phyloP scores from a whole-genome alignment of 768 basidiomycete genomes.

The Boletus bicolor region DNA sequence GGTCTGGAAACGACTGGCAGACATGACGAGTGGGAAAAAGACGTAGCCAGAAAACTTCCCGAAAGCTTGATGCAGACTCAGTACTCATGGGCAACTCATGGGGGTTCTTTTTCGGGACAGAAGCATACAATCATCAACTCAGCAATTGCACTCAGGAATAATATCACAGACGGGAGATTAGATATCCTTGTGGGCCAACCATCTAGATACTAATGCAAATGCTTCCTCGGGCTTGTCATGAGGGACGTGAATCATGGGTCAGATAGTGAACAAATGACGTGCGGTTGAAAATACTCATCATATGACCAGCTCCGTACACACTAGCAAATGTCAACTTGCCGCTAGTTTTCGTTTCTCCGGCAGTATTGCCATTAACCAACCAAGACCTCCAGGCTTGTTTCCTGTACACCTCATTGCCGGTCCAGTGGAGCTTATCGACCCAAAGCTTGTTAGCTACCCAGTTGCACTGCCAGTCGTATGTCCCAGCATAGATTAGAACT shows the following conservation, averaged over 20 bases:
- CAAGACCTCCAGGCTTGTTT: constrained; percentile 47
- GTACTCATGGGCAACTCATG: background rate
- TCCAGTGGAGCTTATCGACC: constrained; percentile 61
- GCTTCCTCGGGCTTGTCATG: constrained; percentile 67
- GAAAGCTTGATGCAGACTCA: background rate
- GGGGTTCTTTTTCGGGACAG: background rate
- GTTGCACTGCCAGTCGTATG: constrained; percentile 58
- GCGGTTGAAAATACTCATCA: constrained; percentile 41
- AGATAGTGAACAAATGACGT: constrained; percentile 17
- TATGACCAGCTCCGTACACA: constrained; percentile 69
- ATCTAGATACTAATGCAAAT: constrained; percentile 59
- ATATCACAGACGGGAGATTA: constrained; percentile 18
- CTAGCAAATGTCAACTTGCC: constrained; percentile 64
- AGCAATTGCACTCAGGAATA: background rate
- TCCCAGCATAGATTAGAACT: constrained; percentile 55
- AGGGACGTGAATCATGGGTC: constrained; percentile 46
- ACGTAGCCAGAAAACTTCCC: background rate
- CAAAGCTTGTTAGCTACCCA: constrained; percentile 64
- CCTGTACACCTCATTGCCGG: constrained; percentile 46
- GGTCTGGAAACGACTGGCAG: background rate
- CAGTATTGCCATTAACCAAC: constrained; percentile 50
- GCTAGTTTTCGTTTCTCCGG: constrained; percentile 53
- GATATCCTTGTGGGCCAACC: constrained; percentile 48
- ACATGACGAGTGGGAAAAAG: background rate
- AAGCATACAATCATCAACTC: background rate